phyloP scores from a whole-genome alignment of 768 basidiomycete species.

The Coprinellus micaceus region DNA sequence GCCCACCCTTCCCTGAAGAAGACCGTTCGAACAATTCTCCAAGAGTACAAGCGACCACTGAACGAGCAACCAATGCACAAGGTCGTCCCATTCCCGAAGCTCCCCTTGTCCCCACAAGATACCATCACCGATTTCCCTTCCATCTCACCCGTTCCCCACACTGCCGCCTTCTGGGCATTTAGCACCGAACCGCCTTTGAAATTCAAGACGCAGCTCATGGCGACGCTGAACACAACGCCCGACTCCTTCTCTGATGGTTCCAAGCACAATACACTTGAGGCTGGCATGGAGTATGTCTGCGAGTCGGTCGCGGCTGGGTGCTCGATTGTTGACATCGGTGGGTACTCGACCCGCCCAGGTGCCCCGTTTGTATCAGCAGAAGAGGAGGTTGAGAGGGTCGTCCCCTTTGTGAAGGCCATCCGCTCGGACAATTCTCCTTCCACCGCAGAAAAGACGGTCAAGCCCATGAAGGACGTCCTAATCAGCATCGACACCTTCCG shows the following conservation, averaged over 20 bases:
- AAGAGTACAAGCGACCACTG: constrained; percentile 31
- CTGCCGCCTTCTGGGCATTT: constrained; percentile 45
- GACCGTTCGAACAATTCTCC: constrained; percentile 46
- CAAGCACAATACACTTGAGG: constrained; percentile 44
- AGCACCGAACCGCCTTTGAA: constrained; percentile 2
- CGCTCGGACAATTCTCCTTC: constrained; percentile 23
- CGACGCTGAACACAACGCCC: constrained; percentile 88
- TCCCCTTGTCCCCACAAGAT: constrained; percentile 32
- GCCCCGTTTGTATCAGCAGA: constrained; percentile 60
- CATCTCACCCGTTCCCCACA: constrained; percentile 38
- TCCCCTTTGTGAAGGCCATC: constrained; percentile 65
- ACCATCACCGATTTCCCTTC: constrained; percentile 18
- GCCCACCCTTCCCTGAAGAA: constrained; percentile 58
- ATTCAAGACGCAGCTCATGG: constrained; percentile 73
- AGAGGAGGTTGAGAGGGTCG: constrained; percentile 72
- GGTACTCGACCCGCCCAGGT: constrained; percentile 87
- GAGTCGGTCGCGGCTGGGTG: constrained; percentile 55
- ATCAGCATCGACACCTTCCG: constrained; percentile 91
- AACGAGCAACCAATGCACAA: constrained; percentile 54
- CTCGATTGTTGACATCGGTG: constrained; percentile 87
- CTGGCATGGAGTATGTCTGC: constrained; percentile 52
- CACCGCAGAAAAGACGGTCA: background rate
- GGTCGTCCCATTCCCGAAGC: constrained; percentile 70
- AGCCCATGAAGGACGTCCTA: constrained; percentile 30
- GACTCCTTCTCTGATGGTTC: constrained; percentile 96